Base-by-base conservation (phyloP, 371 early-diverging fungal species). In the Mucor piriformis region DNA sequence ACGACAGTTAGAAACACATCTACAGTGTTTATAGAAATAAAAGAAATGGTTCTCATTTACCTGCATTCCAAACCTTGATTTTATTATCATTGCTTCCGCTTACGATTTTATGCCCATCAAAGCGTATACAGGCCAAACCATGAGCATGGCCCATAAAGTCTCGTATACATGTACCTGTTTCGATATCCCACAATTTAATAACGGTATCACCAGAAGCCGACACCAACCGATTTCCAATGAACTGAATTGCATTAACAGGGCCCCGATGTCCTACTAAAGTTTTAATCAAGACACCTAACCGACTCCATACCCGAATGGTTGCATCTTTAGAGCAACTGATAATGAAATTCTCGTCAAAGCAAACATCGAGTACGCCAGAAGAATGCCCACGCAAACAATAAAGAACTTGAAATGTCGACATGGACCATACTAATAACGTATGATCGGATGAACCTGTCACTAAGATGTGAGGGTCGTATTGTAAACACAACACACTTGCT, bases 61-160 rank as follows among this genome's bases (percentile, higher is more conserved):
- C 78, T 3, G 91, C 88, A 65, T 95, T 90, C 99, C 99, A 99
- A 13, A 98, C 75, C 66, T 89, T 89, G 63, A 99, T 93, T 7
- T 92, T 88, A 61, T 88, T 84, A 75, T 99, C 99, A 74, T 95
- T 90, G 16, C 93, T 92, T 3, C 97, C 98, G 2, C 94, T 92
- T 0, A 95, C 93, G 32, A 97, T 90, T 3, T 82, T 78, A 50
- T 83, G 80, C 33, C 95, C 95, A 63, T 94, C 93, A 72, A 87
- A 96, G 57, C 94, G 95, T 46, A 95, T 91, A 66, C 95, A 96
- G 0, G 98, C 94, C 3, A 99, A 74, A 0, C 97, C 97, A 18
- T 93, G 83, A 10, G 81, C 73, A 62, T 92, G 92, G 12, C 92
- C 92, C 8, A 67, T 64, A 60, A 88, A 89, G 53, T 85, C 83